Evolutionary conservation across 768 basidiomycete genomes (phyloP).

Genomic region (Boletus pseudopeckii): DNA sequence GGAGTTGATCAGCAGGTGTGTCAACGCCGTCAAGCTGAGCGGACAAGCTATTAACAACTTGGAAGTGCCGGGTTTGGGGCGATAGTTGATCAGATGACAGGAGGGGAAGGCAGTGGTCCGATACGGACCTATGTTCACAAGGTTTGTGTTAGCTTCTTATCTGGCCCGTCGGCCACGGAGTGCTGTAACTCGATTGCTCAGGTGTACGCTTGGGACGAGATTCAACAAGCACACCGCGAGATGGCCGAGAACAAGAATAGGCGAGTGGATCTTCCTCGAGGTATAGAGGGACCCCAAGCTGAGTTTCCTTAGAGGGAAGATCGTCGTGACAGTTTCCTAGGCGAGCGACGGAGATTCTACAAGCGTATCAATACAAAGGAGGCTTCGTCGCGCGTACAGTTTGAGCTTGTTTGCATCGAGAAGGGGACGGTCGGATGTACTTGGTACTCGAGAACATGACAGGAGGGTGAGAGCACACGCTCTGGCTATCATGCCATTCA

Average conservation of each 20-base stretch:
- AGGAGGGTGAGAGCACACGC: not conserved
- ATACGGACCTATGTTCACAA: conserved; percentile 78
- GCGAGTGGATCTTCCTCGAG: conserved; percentile 20
- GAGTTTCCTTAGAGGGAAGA: conserved; percentile 29
- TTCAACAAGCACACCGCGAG: conserved; percentile 76
- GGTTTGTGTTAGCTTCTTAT: conserved; percentile 37
- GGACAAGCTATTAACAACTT: not conserved
- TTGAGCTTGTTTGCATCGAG: conserved; percentile 6
- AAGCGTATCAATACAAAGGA: not conserved
- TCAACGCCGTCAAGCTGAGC: not conserved
- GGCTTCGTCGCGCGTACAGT: conserved; percentile 1
- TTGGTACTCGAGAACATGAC: not conserved
- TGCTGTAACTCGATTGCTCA: conserved; percentile 24
- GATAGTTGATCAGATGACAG: conserved; percentile 57
- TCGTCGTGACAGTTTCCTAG: conserved; percentile 28
- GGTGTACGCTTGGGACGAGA: conserved; percentile 79
- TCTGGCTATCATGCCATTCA: not conserved
- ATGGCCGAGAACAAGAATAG: conserved; percentile 75
- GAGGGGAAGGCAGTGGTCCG: conserved; percentile 50
- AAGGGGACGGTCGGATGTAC: not conserved
- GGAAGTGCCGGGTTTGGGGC: conserved; percentile 48
- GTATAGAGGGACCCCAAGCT: not conserved
- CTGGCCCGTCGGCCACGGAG: conserved; percentile 13
- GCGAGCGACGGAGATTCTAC: conserved; percentile 9
- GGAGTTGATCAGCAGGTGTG: conserved; percentile 59